phyloP scores from a whole-genome alignment of 2,329 filamentous ascomycete species.

The Meredithiella fracta region DNA sequence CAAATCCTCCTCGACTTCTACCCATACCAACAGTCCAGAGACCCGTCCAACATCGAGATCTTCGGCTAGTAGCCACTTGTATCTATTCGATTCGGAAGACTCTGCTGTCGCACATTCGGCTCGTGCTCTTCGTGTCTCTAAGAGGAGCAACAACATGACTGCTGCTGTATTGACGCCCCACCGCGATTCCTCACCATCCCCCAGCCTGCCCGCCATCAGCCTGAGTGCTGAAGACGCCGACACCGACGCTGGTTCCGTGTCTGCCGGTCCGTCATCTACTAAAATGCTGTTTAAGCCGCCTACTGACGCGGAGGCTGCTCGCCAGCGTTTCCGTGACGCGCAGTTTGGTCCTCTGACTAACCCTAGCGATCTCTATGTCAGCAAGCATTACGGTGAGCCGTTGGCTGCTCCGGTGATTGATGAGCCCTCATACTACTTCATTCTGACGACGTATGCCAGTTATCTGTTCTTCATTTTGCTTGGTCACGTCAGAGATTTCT shows the following conservation, averaged over 20 bases:
- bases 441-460: slow-evolving; percentile 95
- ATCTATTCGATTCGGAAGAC: slow-evolving; percentile 4
- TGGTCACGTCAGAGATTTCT: slow-evolving; percentile 91
- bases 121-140: slow-evolving; percentile 2
- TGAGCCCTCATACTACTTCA: slow-evolving; percentile 90
- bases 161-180: slow-evolving; percentile 1
- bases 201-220: slow-evolving; percentile 12
- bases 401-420: slow-evolving; percentile 78
- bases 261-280: slow-evolving; percentile 27
- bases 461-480: slow-evolving; percentile 92
- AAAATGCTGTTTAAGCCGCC: slow-evolving; percentile 75
- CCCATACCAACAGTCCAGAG: slow-evolving; percentile 7
- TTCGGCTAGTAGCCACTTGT: slow-evolving; percentile 6
- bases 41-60: slow-evolving; percentile 3
- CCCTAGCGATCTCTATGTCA: slow-evolving; percentile 71
- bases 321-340: slow-evolving; percentile 61
- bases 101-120: slow-evolving; percentile 2
- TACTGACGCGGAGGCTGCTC: slow-evolving; percentile 64
- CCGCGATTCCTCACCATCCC: slow-evolving; percentile 10
- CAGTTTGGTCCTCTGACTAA: slow-evolving; percentile 81
- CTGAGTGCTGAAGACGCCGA: slow-evolving; percentile 9
- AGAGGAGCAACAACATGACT: slow-evolving; percentile 3
- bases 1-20: slow-evolving; percentile 6
- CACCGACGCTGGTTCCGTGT: slow-evolving; percentile 1
- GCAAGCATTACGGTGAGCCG: slow-evolving; percentile 65